Conservation (phyloP, 768 basidiomycete species). For the Boletus edulis region DNA sequence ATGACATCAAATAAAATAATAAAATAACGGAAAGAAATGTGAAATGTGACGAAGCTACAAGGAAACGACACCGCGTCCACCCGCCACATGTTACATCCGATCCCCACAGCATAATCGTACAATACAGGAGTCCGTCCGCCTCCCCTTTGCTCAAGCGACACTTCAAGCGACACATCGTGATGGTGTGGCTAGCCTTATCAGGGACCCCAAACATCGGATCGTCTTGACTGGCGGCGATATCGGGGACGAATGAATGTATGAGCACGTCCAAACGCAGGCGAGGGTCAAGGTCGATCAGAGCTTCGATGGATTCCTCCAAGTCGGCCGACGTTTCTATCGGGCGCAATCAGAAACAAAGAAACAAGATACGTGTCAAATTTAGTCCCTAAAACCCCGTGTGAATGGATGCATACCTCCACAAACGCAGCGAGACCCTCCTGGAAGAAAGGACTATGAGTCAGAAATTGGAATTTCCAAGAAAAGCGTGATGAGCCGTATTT, state of each 20-base stretch:
- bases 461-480: not conserved
- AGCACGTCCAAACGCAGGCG: not conserved
- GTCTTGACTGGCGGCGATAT: not conserved
- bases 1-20: not conserved
- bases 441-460: slow-evolving; percentile 17
- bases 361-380: not conserved
- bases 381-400: not conserved
- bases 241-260: not conserved
- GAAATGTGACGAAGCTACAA: too few species aligned
- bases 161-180: not conserved
- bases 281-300: slow-evolving; percentile 14
- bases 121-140: too few species aligned
- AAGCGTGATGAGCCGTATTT: not conserved
- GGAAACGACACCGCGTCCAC: not conserved
- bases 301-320: slow-evolving; percentile 19
- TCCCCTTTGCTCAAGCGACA: too few species aligned
- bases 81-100: too few species aligned
- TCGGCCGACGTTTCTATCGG: slow-evolving; percentile 20
- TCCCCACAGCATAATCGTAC: too few species aligned
- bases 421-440: slow-evolving; percentile 76
- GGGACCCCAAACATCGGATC: not conserved
- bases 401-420: slow-evolving; percentile 30
- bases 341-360: slow-evolving; percentile 1
- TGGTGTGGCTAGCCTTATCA: too few species aligned
- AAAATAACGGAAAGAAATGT: too few species aligned